phyloP scores from a whole-genome alignment of 1,284 basidiomycete species.

The Austroboletus niveus region DNA sequence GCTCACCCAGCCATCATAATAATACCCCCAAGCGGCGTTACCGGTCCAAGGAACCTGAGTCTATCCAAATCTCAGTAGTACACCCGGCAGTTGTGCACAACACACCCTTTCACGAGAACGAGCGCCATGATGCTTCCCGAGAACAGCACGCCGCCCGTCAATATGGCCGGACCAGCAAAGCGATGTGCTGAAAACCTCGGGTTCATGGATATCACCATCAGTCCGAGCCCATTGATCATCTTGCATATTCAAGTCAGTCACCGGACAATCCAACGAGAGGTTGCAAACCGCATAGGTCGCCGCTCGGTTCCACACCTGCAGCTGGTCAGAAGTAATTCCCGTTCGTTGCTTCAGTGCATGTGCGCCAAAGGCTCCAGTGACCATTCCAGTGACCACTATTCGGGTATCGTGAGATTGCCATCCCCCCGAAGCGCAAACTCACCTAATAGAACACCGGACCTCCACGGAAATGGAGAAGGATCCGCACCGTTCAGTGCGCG shows the following conservation, averaged over 20 bases:
- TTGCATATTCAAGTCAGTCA: slow-evolving; percentile 31
- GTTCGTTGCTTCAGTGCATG: slow-evolving; percentile 55
- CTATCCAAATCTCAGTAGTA: slow-evolving; percentile 34
- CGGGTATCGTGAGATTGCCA: background rate
- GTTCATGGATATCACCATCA: slow-evolving; percentile 72
- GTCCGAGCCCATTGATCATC: slow-evolving; percentile 77
- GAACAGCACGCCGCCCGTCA: slow-evolving; percentile 62
- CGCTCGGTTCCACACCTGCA: slow-evolving; percentile 64
- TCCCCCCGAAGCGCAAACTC: slow-evolving; percentile 4
- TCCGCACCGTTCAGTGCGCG: slow-evolving; percentile 10
- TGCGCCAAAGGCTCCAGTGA: slow-evolving; percentile 68
- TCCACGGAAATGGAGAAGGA: slow-evolving; percentile 39
- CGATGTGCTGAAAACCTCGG: slow-evolving; percentile 61
- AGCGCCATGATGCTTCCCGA: slow-evolving; percentile 71
- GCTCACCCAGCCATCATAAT: slow-evolving; percentile 79
- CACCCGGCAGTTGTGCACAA: background rate
- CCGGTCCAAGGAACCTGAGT: slow-evolving; percentile 63
- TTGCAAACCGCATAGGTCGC: slow-evolving; percentile 61
- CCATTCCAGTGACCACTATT: slow-evolving; percentile 56
- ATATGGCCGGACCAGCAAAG: slow-evolving; percentile 71
- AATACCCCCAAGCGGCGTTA: slow-evolving; percentile 74
- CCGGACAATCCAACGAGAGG: background rate
- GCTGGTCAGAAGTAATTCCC: slow-evolving; percentile 50
- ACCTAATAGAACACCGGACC: slow-evolving; percentile 33
- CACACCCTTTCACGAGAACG: slow-evolving; percentile 49